Evolutionary conservation across 306 rosid genomes (phyloP), one percentile per base, ranked within the genome.

Genomic region (Lathyrus tuberosus): DNA sequence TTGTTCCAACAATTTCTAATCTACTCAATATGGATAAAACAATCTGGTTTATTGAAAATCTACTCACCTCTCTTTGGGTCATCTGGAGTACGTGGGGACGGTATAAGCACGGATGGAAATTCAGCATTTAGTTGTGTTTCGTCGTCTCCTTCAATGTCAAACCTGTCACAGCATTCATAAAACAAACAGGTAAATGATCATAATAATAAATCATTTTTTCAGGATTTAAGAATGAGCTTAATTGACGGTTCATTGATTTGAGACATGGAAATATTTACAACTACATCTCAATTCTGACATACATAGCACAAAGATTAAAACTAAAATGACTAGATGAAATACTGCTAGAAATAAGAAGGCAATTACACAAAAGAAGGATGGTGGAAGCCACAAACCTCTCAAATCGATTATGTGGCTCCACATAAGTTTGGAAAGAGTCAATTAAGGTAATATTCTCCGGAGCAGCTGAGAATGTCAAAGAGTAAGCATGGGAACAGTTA

Each of bases 91-190:
- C 88, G 87, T 35, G 96, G 91, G 73, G 95, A 86, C 18, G 91
- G 84, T 72, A 74, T 17, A 38, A 52, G 44, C 28, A 71, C 69
- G 9, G 58, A 18, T 26, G 79, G 84, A 69, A 84, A 73, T 62
- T 86, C 86, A 53, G 80, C 56, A 59, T 89, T 79, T 28, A 65
- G 31, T n/a, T 78, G 85, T 31, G 81, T 81, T 42, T 80, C 92
- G 4, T 82, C 95, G 26, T 89, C 91, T 28, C 78, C 90, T 78
- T 83, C 90, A 33, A 83, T 86, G 67, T 89, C 96, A 80, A 92
- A 92, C 83, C 98, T 92, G 77, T 56, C 79, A 44, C 52, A 73
- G 16, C 24, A 56, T 71, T 67, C 62, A 70, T n/a, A 62, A 37
- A 28, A 49, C 44, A 46, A 69, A 24, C 7, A 7, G 11, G 31